phyloP scores from a whole-genome alignment of 257 asterid genomes.

The Capsicum rhomboideum region DNA sequence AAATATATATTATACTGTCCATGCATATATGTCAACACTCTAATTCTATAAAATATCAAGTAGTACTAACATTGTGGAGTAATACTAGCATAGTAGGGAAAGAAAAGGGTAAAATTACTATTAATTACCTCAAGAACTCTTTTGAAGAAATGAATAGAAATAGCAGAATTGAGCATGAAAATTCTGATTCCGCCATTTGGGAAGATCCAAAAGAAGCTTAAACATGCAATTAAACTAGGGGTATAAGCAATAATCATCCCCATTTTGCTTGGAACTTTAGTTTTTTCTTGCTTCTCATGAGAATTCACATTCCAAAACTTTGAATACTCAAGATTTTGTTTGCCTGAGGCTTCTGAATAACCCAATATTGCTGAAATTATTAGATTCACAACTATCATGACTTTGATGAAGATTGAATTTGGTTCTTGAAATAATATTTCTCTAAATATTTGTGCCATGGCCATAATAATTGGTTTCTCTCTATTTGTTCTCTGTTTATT shows the following conservation, averaged over 20 bases:
- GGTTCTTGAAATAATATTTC: background rate
- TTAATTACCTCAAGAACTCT: constrained; percentile 69
- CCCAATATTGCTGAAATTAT: background rate
- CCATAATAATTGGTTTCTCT: background rate
- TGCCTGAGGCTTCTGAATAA: background rate
- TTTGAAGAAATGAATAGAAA: constrained; percentile 54
- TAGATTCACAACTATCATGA: background rate
- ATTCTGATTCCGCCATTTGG: constrained; percentile 45
- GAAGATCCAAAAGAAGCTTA: constrained; percentile 34
- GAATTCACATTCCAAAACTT: background rate
- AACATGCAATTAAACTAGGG: constrained; percentile 35
- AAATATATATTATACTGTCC: too few relatives aligned
- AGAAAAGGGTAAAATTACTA: background rate
- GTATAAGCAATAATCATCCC: constrained; percentile 46
- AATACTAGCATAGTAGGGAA: background rate
- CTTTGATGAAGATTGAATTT: background rate
- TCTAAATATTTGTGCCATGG: background rate
- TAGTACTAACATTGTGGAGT: too few relatives aligned
- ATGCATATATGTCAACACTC: too few relatives aligned
- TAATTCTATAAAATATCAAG: too few relatives aligned
- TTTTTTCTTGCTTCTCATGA: background rate
- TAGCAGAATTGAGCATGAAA: constrained; percentile 37
- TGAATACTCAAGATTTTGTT: background rate
- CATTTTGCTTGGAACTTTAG: constrained; percentile 17
- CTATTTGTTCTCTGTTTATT: background rate